Evolutionary conservation across 495 filamentous ascomycete genomes (phyloP), one percentile per base, ranked within the genome.

Genomic region (Neurospora sublineolata): DNA sequence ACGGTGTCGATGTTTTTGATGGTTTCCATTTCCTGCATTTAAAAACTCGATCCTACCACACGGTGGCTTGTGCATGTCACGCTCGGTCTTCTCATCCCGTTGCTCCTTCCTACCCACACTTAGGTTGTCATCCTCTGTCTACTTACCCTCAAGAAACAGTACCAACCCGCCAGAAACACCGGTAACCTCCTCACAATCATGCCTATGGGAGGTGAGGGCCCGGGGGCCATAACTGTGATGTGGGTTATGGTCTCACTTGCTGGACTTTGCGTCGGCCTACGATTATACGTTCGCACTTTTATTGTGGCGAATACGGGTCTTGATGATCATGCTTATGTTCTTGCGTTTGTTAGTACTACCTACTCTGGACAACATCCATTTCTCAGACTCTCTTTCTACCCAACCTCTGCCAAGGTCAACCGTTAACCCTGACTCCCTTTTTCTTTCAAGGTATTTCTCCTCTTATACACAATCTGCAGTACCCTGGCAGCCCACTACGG

Each of bases 401-500:
- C 23, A 30, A 3, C 11, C 10, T 58, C 10, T 23, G 20, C 42
- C 1, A 20, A 33, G 27, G 5, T 64, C 52, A 64, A 6, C 9
- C 27, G 33, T 18, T 64, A 64, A 64, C 52, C 23, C 6, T 14
- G 23, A 14, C 14, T 64, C 5, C 23, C 52, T 27, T 33, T 3
- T 64, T 11, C n/a, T 5, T 52, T 67, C 20, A 18, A 72, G 58
- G 3, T 72, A 36, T 40, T 72, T n/a, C 67, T 75, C 9, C 6
- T 75, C 11, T 46, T 64, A 37, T 75, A 75, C 72, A 69, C 46
- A 20, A 38, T 71, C 18, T 71, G 69, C 27, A 44, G 44, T 14
- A 67, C 69, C 10, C 52, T 75, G 9, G 71, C 75, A 20, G 42
- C 73, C 9, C 46, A 46, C 2, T 77, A 81, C 68, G 81, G 81